These are phyloP conservation scores for Boletellus ananiceps DNA, from an alignment of 768 basidiomycete genomes.

Conservation along the genomic window DNA sequence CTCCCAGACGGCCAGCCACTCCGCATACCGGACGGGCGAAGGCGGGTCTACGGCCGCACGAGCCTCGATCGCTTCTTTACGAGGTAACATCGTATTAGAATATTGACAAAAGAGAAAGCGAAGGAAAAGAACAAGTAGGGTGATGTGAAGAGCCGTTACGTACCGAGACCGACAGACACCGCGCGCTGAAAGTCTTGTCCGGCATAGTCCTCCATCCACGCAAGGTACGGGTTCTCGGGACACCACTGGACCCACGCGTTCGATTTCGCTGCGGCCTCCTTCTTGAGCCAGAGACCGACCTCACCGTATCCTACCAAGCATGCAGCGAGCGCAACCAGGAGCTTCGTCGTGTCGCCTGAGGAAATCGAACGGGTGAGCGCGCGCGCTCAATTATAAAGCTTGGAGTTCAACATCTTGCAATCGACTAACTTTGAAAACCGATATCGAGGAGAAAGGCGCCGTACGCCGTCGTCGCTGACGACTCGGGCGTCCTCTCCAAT, in stretches of 20 bases:
- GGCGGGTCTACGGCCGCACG: conserved; percentile 60
- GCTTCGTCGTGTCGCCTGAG: conserved; percentile 61
- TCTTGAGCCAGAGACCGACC: conserved; percentile 80
- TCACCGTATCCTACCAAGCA: conserved; percentile 92
- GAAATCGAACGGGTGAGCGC: not conserved
- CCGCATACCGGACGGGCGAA: conserved; percentile 50
- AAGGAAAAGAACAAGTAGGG: not conserved
- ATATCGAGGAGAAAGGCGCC: conserved; percentile 81
- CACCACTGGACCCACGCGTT: conserved; percentile 52
- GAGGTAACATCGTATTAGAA: not conserved
- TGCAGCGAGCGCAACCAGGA: conserved; percentile 78
- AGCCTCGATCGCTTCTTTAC: conserved; percentile 67
- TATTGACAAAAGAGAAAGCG: not conserved
- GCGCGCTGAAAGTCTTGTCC: conserved; percentile 68
- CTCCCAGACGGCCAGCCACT: conserved; percentile 72
- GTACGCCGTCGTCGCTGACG: conserved; percentile 75
- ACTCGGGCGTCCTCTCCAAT: conserved; percentile 59
- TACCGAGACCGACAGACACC: conserved; percentile 71
- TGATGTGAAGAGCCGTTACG: conserved; percentile 16
- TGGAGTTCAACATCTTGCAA: not conserved
- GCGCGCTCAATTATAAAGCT: not conserved
- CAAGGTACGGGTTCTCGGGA: conserved; percentile 62
- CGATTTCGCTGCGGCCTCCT: conserved; percentile 39
- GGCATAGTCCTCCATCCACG: conserved; percentile 78
- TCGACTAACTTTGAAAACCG: conserved; percentile 55